Evolutionary conservation across 352 stramenopile genomes (phyloP), one percentile per base, ranked within the genome.

Genomic region (Globisporangium splendens): DNA sequence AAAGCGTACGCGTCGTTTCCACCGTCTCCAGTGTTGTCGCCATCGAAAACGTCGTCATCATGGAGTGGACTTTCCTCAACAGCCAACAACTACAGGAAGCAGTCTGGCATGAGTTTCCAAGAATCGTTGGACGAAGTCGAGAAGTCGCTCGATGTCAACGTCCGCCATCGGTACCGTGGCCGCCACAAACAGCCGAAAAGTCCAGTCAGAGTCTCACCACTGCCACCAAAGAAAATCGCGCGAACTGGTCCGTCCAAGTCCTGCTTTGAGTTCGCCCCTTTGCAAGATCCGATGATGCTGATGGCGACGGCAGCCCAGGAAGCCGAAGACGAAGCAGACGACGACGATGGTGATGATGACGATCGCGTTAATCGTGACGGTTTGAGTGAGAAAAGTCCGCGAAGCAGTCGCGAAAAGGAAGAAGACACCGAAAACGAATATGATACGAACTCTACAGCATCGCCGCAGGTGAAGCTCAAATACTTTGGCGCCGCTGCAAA

Each of bases 111-210:
- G 54, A 83, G 62, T 33, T 69, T 66, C 13, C 56, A 75, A 6
- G 72, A 84, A 24, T 79, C 68, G 0, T 67, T 79, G 61, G 61
- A 76, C 12, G 65, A 85, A 50, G 74, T 87, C 15, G 74, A 87
- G 35, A 75, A 75, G 47, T 56, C 85, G 50, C 49, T 87, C 46
- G 56, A 71, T 5, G 62, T 78, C 10, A 74, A 84, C 49, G 65
- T 75, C 24, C 54, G 62, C 1, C 22, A 61, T 24, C 41, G 51
- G 13, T 54, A 17, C 48, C 70, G 50, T 54, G 42, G 18, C 51
- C 67, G 39, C 2, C 24, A 31, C 5, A 31, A 31, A 31, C 53
- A 66, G 8, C 44, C 21, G 15, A 77, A 59, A 41, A 63, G 50
- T 11, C 28, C 20, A 46, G 49, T 66, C 35, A 39, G 46, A 42